These are phyloP conservation scores for Plasmopara muralis DNA, from an alignment of 352 stramenopile species.

Conservation along the genomic window DNA sequence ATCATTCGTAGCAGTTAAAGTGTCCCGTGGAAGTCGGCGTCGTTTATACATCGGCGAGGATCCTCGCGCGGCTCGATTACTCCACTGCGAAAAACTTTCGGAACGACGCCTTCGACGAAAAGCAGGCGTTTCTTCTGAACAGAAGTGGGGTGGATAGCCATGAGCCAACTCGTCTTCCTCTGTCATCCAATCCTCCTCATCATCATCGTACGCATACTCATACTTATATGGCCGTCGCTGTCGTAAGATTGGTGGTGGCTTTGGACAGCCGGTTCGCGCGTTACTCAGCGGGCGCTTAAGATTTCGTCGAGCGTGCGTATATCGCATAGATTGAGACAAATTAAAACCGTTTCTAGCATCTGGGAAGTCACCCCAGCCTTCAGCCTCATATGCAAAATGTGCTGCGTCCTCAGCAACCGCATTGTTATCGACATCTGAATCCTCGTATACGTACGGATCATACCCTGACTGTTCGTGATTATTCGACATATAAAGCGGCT, in stretches of 20 bases:
- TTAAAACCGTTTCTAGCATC: not conserved
- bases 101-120: slow-evolving; percentile 16
- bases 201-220: slow-evolving; percentile 29
- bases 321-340: slow-evolving; percentile 2
- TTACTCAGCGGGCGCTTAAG: slow-evolving; percentile 23
- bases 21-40: slow-evolving; percentile 14
- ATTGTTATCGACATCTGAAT: slow-evolving; percentile 2
- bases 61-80: slow-evolving; percentile 11
- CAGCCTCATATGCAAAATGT: slow-evolving; percentile 19
- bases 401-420: slow-evolving; percentile 1
- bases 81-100: slow-evolving; percentile 23
- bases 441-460: slow-evolving; percentile 13
- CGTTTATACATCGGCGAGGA: slow-evolving; percentile 24
- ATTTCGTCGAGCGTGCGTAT: slow-evolving; percentile 8
- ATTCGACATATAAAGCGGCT: slow-evolving; percentile 11
- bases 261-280: slow-evolving; percentile 11
- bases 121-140: slow-evolving; percentile 14
- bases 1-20: slow-evolving; percentile 5
- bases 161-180: slow-evolving; percentile 29
- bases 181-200: slow-evolving; percentile 31
- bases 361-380: not conserved
- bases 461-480: slow-evolving; percentile 14
- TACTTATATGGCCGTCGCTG: slow-evolving; percentile 28
- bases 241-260: slow-evolving; percentile 24
- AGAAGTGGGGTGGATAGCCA: slow-evolving; percentile 16